A percentile compares a stretch with the other conserved stretches of the same genome.
phyloP scores from a whole-genome alignment of 352 stramenopile species.

The Phytophthora melonis region DNA sequence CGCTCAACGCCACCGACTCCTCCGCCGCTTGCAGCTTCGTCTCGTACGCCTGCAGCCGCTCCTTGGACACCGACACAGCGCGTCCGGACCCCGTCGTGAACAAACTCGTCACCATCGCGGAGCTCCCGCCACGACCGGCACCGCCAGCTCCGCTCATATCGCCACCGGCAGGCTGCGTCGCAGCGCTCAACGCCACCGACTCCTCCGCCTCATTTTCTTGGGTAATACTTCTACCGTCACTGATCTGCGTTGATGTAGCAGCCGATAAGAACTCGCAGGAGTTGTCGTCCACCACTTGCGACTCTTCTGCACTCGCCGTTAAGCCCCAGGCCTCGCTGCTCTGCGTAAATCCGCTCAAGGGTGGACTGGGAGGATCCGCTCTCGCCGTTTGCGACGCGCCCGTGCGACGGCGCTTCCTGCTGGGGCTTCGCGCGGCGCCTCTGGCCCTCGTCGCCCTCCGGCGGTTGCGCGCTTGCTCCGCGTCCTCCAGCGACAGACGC shows the following conservation, averaged over 20 bases:
- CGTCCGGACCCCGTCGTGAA: constrained; percentile 45
- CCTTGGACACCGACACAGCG: constrained; percentile 32
- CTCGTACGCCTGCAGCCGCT: constrained; percentile 39
- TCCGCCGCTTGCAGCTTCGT: constrained; percentile 23
- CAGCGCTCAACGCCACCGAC: not conserved
- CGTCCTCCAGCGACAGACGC: constrained; percentile 49
- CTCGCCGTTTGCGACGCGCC: not conserved
- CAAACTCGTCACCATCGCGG: constrained; percentile 20
- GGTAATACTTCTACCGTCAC: not conserved
- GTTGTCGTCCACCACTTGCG: not conserved
- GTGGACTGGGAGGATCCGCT: constrained; percentile 11
- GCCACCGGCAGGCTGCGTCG: not conserved
- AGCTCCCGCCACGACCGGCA: not conserved
- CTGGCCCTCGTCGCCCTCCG: constrained; percentile 16
- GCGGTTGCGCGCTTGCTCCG: constrained; percentile 38
- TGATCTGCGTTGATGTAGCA: not conserved
- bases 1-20: not conserved
- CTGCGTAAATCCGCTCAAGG: constrained; percentile 4
- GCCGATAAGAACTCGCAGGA: not conserved
- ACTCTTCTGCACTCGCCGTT: not conserved
- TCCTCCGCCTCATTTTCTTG: constrained; percentile 16
- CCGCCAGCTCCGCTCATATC: not conserved
- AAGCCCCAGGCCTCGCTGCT: not conserved
- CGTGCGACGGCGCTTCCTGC: constrained; percentile 21
- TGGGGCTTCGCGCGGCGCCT: constrained; percentile 8